Evolutionary conservation across 2,329 filamentous ascomycete genomes (phyloP), one percentile per base, ranked within the genome.

Genomic region (Beauveria bassiana): DNA sequence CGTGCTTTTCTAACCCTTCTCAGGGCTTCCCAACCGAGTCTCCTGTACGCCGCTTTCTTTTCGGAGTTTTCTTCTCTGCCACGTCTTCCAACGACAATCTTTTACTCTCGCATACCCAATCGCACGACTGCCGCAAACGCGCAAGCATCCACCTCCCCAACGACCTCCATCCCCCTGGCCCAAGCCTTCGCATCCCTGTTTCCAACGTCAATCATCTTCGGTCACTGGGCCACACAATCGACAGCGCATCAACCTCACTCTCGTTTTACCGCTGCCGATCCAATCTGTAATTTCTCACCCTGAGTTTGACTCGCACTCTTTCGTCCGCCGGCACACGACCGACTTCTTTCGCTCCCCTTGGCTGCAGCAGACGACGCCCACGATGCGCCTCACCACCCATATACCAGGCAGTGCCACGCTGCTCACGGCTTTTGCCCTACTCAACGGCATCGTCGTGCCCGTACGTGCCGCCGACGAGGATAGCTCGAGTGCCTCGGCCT

Each of bases 361-460:
- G 14, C 26, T 34, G 31, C 42, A 20, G 14, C 56, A 20, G 5
- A 24, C n/a, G 20, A 38, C 40, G 40, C 28, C 18, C 55, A 46
- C 34, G n/a, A 61, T 61, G 59, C 59, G 50, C 42, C 51, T 31
- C 14, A 31, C 59, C 8, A 34, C 47, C 22, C 43, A 61, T 6
- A 34, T 31, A 31, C 42, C 51, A 9, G 58, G 58, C 58, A 24
- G 50, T 34, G 50, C 58, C 50, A 24, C 40, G 26, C 58, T 61
- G 42, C 42, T 61, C 28, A 55, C 59, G 50, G 28, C 28, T 18
- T 55, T 61, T 61, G 59, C 42, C 31, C 31, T 54, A 9, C 26
- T 61, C 3, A 61, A 61, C 10, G 59, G 50, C 51, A 26, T 61
- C 42, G 43, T 45, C 50, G 59, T 61, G 20, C 59, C 42, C 16